Percentiles rank a stretch among this genome's conserved stretches.
These are phyloP conservation scores for Phenoliferia sp. DNA, from an alignment of 1,284 basidiomycete genomes.

Conservation along the genomic window DNA sequence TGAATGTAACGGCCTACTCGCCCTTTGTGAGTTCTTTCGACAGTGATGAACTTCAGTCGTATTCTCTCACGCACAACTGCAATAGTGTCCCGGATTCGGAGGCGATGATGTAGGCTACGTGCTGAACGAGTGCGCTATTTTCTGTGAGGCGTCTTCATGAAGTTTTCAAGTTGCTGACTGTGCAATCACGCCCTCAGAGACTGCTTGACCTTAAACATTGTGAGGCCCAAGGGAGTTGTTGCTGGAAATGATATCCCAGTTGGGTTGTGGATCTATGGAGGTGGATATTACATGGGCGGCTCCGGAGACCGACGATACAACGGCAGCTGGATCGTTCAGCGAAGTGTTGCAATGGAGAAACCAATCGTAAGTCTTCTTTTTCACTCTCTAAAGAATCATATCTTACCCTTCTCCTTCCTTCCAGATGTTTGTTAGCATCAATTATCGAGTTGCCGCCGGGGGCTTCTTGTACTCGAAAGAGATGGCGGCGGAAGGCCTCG, in stretches of 20 bases:
- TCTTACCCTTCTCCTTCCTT: too few relatives aligned
- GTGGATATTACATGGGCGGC: conserved; percentile 33
- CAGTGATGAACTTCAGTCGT: not conserved
- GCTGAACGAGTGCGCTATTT: conserved; percentile 6
- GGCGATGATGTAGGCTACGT: conserved; percentile 15
- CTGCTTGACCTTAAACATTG: conserved; percentile 59
- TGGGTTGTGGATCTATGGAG: conserved; percentile 45
- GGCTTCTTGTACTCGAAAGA: conserved; percentile 53
- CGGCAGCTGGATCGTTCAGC: conserved; percentile 16
- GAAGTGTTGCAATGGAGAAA: conserved; percentile 26
- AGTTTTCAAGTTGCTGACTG: too few relatives aligned
- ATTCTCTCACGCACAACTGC: not conserved
- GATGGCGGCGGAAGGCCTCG: conserved; percentile 6
- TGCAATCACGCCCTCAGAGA: conserved; percentile 10
- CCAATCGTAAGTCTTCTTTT: conserved; percentile 14
- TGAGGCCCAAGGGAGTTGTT: conserved; percentile 44
- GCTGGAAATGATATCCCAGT: conserved; percentile 52
- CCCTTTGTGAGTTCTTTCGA: conserved; percentile 9
- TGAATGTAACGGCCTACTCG: conserved; percentile 7
- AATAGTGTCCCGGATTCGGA: conserved; percentile 21
- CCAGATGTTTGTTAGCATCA: conserved; percentile 35
- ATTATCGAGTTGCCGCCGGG: conserved; percentile 47
- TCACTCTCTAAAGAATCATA: not conserved
- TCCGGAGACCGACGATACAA: conserved; percentile 31
- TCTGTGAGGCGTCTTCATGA: too few relatives aligned